A percentile compares a stretch with the other conserved stretches of the same genome.
phyloP scores from a whole-genome alignment of 2,329 filamentous ascomycete genomes.

The Didymellaceae sp. region DNA sequence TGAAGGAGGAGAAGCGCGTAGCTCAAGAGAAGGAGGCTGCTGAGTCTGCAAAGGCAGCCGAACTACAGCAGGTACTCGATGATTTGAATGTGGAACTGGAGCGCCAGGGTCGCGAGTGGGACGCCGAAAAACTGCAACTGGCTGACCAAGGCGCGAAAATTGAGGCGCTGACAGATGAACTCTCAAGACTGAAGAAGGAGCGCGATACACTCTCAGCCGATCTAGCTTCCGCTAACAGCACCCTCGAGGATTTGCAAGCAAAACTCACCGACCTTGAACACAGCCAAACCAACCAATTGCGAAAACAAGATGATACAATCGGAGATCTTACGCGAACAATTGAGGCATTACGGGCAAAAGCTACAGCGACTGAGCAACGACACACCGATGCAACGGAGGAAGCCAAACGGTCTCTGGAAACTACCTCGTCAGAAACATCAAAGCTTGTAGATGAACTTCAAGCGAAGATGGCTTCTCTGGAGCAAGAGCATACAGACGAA shows the following conservation, averaged over 20 bases:
- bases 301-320: conserved; percentile 39
- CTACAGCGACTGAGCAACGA: conserved; percentile 29
- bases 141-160: conserved; percentile 40
- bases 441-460: conserved; percentile 43
- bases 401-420: conserved; percentile 33
- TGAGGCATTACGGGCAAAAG: conserved; percentile 32
- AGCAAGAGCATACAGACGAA: conserved; percentile 44
- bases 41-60: conserved; percentile 41
- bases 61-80: conserved; percentile 45
- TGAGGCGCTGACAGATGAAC: conserved; percentile 32
- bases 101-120: conserved; percentile 44
- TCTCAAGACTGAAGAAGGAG: conserved; percentile 34
- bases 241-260: conserved; percentile 36
- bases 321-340: conserved; percentile 35
- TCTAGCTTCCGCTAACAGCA: conserved; percentile 28
- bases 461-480: conserved; percentile 34
- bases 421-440: conserved; percentile 40
- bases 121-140: conserved; percentile 46
- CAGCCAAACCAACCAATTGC: conserved; percentile 34
- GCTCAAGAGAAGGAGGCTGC: conserved; percentile 41
- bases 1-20: conserved; percentile 40
- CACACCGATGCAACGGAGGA: conserved; percentile 35
- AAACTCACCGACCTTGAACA: conserved; percentile 39
- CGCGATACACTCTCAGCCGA: conserved; percentile 34
- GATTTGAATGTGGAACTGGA: conserved; percentile 47